phyloP scores from a whole-genome alignment of 1,139 yeast genomes.

The Hansenula sp. region DNA sequence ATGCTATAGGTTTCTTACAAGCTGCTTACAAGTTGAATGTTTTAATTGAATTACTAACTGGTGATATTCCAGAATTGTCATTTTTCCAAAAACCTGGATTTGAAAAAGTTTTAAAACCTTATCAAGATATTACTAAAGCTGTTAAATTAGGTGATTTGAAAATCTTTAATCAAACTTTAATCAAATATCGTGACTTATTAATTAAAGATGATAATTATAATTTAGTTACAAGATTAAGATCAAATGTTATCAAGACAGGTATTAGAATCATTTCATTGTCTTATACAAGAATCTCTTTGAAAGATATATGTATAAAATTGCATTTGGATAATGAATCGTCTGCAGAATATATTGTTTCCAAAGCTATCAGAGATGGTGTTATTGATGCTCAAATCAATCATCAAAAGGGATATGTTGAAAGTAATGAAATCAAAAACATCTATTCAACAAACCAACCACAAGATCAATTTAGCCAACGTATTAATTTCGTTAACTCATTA shows the following conservation, averaged over 20 bases:
- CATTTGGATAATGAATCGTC: slow-evolving; percentile 92
- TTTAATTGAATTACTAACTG: slow-evolving; percentile 88
- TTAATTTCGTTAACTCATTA: slow-evolving; percentile 83
- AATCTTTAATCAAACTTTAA: slow-evolving; percentile 72
- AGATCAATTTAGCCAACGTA: slow-evolving; percentile 85
- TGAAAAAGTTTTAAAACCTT: slow-evolving; percentile 67
- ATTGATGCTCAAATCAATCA: slow-evolving; percentile 94
- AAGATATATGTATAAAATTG: slow-evolving; percentile 86
- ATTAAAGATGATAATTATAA: slow-evolving; percentile 80
- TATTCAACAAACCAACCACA: slow-evolving; percentile 90
- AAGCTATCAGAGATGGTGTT: slow-evolving; percentile 96
- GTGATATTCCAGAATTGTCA: slow-evolving; percentile 93
- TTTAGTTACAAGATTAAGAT: slow-evolving; percentile 84
- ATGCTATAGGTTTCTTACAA: slow-evolving; percentile 85
- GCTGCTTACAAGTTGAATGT: slow-evolving; percentile 87
- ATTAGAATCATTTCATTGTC: slow-evolving; percentile 90
- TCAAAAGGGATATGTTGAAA: slow-evolving; percentile 88
- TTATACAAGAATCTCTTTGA: slow-evolving; percentile 85
- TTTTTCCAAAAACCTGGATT: slow-evolving; percentile 64
- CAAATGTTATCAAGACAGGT: slow-evolving; percentile 97
- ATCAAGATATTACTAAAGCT: slow-evolving; percentile 84
- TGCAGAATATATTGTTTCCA: slow-evolving; percentile 95
- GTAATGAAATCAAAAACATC: slow-evolving; percentile 79
- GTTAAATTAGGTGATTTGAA: slow-evolving; percentile 90
- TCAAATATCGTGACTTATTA: slow-evolving; percentile 58